Percentiles rank a stretch among this genome's conserved stretches.
Conservation (phyloP, 1,284 basidiomycete species). For the Boletus calvinii region DNA sequence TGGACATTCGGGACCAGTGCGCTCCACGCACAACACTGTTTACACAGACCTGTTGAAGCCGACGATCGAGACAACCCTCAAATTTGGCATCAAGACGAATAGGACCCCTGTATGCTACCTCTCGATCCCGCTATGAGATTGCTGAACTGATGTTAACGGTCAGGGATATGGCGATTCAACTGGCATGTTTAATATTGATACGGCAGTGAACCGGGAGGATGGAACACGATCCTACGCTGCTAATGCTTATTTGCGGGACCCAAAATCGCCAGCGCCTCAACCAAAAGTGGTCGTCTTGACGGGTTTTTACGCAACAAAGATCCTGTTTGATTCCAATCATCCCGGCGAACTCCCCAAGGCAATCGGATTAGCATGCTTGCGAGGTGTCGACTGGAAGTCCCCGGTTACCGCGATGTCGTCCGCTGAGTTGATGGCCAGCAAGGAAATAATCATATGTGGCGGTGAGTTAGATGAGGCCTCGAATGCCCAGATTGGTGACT, state of each 20-base stretch:
- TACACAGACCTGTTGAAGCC: conserved; percentile 21
- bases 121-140: neutral
- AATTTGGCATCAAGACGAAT: conserved; percentile 18
- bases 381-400: conserved; percentile 17
- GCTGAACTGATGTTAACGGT: conserved; percentile 1
- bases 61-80: conserved; percentile 15
- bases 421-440: conserved; percentile 10
- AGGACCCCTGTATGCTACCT: conserved; percentile 13
- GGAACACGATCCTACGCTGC: conserved; percentile 24
- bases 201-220: conserved; percentile 16
- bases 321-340: conserved; percentile 7
- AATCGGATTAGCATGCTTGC: conserved; percentile 12
- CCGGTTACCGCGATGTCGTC: neutral
- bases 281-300: conserved; percentile 15
- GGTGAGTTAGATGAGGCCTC: conserved; percentile 5
- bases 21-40: conserved; percentile 19
- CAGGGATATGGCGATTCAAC: conserved; percentile 23
- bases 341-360: conserved; percentile 1
- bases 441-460: conserved; percentile 15
- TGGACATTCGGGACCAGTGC: conserved; percentile 12
- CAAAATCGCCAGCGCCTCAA: conserved; percentile 13
- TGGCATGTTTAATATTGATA: conserved; percentile 24
- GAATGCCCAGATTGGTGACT: neutral
- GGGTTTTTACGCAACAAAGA: conserved; percentile 14
- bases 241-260: conserved; percentile 17